Conservation (phyloP, 2,329 filamentous ascomycete genomes). For the Neofusicoccum ribis region DNA sequence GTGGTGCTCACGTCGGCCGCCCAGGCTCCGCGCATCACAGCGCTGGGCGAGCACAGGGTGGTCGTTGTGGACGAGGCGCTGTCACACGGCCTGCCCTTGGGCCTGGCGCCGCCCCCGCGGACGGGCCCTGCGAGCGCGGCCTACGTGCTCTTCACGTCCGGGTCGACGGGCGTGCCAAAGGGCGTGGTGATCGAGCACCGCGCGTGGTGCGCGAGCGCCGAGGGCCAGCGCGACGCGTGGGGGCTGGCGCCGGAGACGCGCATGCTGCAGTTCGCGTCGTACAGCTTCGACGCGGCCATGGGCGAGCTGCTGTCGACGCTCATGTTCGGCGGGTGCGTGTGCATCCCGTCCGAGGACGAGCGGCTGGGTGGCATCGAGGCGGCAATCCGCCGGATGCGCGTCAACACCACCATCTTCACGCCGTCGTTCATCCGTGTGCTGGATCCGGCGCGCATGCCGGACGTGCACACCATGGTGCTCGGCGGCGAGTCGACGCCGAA, state of each 20-base stretch:
- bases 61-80: slow-evolving; percentile 50
- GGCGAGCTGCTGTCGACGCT: slow-evolving; percentile 37
- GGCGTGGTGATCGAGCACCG: slow-evolving; percentile 19
- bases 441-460: slow-evolving; percentile 45
- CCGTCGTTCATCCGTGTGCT: slow-evolving; percentile 42
- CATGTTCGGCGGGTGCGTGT: slow-evolving; percentile 36
- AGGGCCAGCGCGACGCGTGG: neutral
- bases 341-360: slow-evolving; percentile 44
- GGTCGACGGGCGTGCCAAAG: slow-evolving; percentile 38
- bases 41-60: slow-evolving; percentile 47
- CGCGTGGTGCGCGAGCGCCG: neutral
- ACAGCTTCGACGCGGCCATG: slow-evolving; percentile 35
- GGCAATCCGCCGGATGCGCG: slow-evolving; percentile 35
- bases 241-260: slow-evolving; percentile 25
- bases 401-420: slow-evolving; percentile 48
- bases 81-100: slow-evolving; percentile 48
- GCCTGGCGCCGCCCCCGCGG: slow-evolving; percentile 47
- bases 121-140: neutral
- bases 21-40: slow-evolving; percentile 47
- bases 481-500: slow-evolving; percentile 38
- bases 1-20: slow-evolving; percentile 33
- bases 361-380: slow-evolving; percentile 50
- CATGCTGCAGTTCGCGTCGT: slow-evolving; percentile 33
- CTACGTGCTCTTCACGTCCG: slow-evolving; percentile 40
- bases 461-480: slow-evolving; percentile 38